These are phyloP conservation scores for Moesziomyces aphidis DNA, from an alignment of 1,284 basidiomycete species.

Conservation along the genomic window DNA sequence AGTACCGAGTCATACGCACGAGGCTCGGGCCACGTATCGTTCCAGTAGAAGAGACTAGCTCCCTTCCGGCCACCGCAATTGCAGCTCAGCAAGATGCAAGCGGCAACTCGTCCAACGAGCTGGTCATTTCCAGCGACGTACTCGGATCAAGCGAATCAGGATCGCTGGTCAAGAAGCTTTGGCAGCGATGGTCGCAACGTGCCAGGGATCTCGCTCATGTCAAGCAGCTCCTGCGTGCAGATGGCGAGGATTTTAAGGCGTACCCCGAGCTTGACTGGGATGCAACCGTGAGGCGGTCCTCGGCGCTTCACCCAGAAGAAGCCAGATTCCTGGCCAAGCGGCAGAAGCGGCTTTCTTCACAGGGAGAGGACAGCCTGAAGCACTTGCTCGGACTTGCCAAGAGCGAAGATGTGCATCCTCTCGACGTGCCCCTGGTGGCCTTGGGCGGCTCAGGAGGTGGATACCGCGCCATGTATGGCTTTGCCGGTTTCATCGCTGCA, in stretches of 20 bases:
- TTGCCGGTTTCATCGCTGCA: conserved; percentile 56
- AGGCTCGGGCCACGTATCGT: conserved; percentile 34
- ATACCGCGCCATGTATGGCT: conserved; percentile 65
- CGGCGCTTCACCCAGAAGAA: conserved; percentile 50
- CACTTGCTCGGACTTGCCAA: conserved; percentile 43
- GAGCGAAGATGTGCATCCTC: conserved; percentile 62
- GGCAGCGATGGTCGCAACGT: conserved; percentile 52
- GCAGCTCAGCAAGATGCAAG: not conserved
- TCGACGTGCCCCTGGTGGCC: conserved; percentile 65
- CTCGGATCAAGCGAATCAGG: conserved; percentile 22
- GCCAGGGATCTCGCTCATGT: conserved; percentile 54
- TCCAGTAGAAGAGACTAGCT: conserved; percentile 19
- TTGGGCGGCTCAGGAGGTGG: conserved; percentile 68
- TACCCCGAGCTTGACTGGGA: conserved; percentile 63
- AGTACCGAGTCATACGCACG: conserved; percentile 29
- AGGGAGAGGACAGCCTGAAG: conserved; percentile 35
- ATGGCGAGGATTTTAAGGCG: conserved; percentile 40
- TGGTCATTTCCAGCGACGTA: conserved; percentile 46
- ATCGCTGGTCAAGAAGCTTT: conserved; percentile 18
- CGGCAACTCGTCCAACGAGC: conserved; percentile 4
- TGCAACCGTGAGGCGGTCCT: conserved; percentile 53
- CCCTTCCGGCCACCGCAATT: not conserved
- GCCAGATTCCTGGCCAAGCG: conserved; percentile 39
- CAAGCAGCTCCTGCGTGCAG: conserved; percentile 30
- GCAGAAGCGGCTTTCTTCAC: conserved; percentile 30